Conservation (phyloP, 441 rosid genomes). For the Omphalea diandra region DNA sequence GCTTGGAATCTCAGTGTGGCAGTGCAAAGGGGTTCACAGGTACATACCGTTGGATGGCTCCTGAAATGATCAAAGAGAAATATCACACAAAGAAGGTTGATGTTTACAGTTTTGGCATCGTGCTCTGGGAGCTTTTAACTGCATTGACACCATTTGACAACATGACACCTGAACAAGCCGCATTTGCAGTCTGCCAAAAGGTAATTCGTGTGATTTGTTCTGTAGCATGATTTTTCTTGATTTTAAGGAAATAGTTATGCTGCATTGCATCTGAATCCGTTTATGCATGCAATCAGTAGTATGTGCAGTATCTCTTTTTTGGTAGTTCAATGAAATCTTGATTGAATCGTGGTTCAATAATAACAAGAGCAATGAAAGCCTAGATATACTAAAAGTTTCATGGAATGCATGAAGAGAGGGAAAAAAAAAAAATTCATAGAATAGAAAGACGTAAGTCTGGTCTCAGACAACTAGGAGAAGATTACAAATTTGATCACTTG, state of each 20-base stretch:
- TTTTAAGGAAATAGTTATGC: background rate
- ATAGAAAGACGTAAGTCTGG: background rate
- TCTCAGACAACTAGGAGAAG: slow-evolving; percentile 1
- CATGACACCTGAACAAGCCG: slow-evolving; percentile 88
- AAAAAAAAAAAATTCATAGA: background rate
- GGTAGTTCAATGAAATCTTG: background rate
- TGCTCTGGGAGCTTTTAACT: slow-evolving; percentile 79
- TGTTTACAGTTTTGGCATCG: slow-evolving; percentile 78
- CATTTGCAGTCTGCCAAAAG: slow-evolving; percentile 84
- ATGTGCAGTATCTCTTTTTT: background rate
- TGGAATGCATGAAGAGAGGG: background rate
- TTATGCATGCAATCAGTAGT: too few relatives aligned
- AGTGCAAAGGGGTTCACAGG: slow-evolving; percentile 75
- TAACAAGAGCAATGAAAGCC: slow-evolving; percentile 2
- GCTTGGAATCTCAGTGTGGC: slow-evolving; percentile 70
- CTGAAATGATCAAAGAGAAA: slow-evolving; percentile 79
- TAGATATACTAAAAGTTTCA: background rate
- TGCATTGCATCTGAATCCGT: background rate
- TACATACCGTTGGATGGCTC: slow-evolving; percentile 90
- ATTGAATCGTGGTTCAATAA: background rate
- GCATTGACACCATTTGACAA: slow-evolving; percentile 69
- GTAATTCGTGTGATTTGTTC: slow-evolving; percentile 31
- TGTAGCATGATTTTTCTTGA: background rate
- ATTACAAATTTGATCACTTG: background rate
- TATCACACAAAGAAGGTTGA: slow-evolving; percentile 78